phyloP scores from a whole-genome alignment of 768 basidiomycete genomes.

The Hirschioporus abietinus region DNA sequence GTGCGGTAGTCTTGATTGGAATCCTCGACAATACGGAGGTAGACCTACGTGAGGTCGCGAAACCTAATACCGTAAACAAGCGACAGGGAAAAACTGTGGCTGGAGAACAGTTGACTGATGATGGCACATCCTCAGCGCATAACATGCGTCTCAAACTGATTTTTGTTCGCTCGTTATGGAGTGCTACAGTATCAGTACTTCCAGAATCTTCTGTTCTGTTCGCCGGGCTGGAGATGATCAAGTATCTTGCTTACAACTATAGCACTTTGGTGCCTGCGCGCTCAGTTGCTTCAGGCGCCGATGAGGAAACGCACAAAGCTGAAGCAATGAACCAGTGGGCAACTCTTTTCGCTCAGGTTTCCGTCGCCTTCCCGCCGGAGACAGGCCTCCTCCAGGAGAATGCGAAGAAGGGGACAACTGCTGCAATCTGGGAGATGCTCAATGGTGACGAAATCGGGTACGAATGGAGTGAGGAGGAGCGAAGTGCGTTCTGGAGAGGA shows the following conservation, averaged over 20 bases:
- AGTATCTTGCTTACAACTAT: conserved; percentile 38
- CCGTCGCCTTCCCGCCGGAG: conserved; percentile 31
- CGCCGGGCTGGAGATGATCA: conserved; percentile 43
- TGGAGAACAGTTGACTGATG: conserved; percentile 13
- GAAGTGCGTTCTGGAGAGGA: conserved; percentile 50
- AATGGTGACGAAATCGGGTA: conserved; percentile 12
- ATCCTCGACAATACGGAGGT: conserved; percentile 38
- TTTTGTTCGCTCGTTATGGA: conserved; percentile 57
- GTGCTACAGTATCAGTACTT: conserved; percentile 35
- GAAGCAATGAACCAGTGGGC: conserved; percentile 55
- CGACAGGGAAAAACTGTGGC: conserved; percentile 12
- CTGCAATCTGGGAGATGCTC: neutral
- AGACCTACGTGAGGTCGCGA: conserved; percentile 34
- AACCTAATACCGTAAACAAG: conserved; percentile 16
- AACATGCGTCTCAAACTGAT: conserved; percentile 53
- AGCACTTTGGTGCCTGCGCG: neutral
- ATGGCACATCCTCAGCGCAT: conserved; percentile 14
- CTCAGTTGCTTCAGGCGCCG: conserved; percentile 26
- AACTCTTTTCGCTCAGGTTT: conserved; percentile 49
- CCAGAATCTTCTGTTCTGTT: conserved; percentile 33
- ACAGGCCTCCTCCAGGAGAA: neutral
- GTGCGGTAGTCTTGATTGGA: conserved; percentile 40
- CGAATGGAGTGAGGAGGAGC: conserved; percentile 37
- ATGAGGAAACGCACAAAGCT: conserved; percentile 36
- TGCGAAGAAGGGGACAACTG: neutral